phyloP scores from a whole-genome alignment of 106 monocot genomes.

The Iris macrosiphon region DNA sequence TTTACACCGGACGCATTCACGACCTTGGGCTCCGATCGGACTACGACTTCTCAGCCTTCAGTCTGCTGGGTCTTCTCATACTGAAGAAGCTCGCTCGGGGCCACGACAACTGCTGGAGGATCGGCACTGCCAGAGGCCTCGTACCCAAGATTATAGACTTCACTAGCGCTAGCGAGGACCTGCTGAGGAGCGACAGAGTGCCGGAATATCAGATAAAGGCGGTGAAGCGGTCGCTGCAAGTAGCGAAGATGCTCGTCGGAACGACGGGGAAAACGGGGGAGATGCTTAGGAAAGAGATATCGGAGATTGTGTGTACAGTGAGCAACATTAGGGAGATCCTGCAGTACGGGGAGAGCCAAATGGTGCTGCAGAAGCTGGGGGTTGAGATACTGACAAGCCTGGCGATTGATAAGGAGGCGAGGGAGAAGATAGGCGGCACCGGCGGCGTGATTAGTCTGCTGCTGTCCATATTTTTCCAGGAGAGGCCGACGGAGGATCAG shows the following conservation, averaged over 20 bases:
- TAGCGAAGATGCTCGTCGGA: slow-evolving; percentile 30
- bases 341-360: slow-evolving; percentile 45
- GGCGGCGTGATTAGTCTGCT: slow-evolving; percentile 48
- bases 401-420: slow-evolving; percentile 49
- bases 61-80: slow-evolving; percentile 42
- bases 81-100: slow-evolving; percentile 44
- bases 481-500: slow-evolving; percentile 9
- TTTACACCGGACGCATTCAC: slow-evolving; percentile 17
- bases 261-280: slow-evolving; percentile 48
- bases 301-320: slow-evolving; percentile 48
- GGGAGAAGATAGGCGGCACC: slow-evolving; percentile 44
- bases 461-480: slow-evolving; percentile 22
- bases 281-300: slow-evolving; percentile 28
- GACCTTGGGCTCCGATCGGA: background rate
- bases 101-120: slow-evolving; percentile 45
- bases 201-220: slow-evolving; percentile 25
- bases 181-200: slow-evolving; percentile 21
- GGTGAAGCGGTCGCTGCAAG: slow-evolving; percentile 33
- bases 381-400: slow-evolving; percentile 48
- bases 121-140: slow-evolving; percentile 41
- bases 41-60: slow-evolving; percentile 40
- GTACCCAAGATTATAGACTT: slow-evolving; percentile 56
- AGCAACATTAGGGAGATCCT: slow-evolving; percentile 52
- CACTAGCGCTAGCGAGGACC: slow-evolving; percentile 11
- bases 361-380: slow-evolving; percentile 41